These are phyloP conservation scores for Pythium apleroticum DNA, from an alignment of 352 stramenopile genomes.

Conservation along the genomic window DNA sequence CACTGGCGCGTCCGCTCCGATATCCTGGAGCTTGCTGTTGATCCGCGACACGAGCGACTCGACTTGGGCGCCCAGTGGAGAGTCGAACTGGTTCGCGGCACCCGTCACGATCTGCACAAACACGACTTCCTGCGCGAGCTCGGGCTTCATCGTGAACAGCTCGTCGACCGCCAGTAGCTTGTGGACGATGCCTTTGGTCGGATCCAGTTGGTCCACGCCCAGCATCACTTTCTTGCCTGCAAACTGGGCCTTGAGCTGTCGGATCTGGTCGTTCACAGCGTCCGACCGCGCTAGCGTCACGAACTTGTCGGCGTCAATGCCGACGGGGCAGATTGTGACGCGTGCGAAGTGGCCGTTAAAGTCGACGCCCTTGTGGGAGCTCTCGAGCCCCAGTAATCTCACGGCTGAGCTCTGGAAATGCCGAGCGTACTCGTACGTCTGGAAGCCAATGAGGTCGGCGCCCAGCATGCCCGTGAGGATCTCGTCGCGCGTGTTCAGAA, in stretches of 20 bases:
- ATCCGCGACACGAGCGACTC: constrained; percentile 90
- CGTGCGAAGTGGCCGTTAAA: constrained; percentile 87
- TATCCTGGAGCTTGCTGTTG: constrained; percentile 91
- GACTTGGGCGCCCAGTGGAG: constrained; percentile 81
- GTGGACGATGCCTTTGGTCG: constrained; percentile 90
- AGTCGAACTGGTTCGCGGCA: constrained; percentile 42
- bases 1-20: constrained; percentile 80
- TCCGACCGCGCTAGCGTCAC: constrained; percentile 59
- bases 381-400: constrained; percentile 84
- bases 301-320: constrained; percentile 86
- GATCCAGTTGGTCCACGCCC: constrained; percentile 81
- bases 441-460: constrained; percentile 89
- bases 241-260: constrained; percentile 64
- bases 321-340: constrained; percentile 86
- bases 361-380: constrained; percentile 87
- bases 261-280: constrained; percentile 63
- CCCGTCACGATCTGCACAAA: constrained; percentile 93
- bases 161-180: constrained; percentile 90
- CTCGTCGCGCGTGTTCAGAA: constrained; percentile 87
- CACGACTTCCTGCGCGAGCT: constrained; percentile 93
- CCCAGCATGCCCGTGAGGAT: constrained; percentile 87
- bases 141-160: constrained; percentile 81
- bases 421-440: constrained; percentile 89
- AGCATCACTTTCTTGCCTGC: constrained; percentile 84
- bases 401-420: constrained; percentile 89